Conservation (phyloP, 83 land plant genomes). For the Picea abies region DNA sequence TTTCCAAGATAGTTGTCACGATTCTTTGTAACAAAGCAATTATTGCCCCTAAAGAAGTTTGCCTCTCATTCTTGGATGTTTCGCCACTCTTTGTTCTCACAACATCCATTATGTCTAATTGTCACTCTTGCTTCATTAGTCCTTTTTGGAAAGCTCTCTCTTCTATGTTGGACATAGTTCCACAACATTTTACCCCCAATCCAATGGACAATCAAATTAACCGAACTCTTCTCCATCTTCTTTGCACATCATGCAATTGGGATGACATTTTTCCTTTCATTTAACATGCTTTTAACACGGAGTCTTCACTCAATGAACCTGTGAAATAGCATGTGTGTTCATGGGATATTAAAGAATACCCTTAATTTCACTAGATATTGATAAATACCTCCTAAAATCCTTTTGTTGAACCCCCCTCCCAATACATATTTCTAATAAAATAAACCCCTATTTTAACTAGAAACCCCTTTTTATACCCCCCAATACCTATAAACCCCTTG, state of each 20-base stretch:
- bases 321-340: no score
- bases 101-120: neutral
- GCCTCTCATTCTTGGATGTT: neutral
- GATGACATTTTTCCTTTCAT: neutral
- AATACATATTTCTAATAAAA: no score
- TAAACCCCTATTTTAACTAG: no score
- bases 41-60: no score
- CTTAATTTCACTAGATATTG: no score
- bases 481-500: no score
- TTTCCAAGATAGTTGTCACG: neutral
- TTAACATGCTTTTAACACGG: neutral
- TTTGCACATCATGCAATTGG: neutral
- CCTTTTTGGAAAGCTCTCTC: neutral
- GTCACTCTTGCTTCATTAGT: neutral
- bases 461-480: no score
- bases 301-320: no score
- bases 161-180: neutral
- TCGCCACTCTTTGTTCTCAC: neutral
- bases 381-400: no score
- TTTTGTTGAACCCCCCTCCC: no score
- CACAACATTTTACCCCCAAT: neutral
- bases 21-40: neutral
- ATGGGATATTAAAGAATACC: no score
- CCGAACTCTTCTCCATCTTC: neutral
- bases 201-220: neutral